Evolutionary conservation across 1,284 basidiomycete genomes (phyloP).

Genomic region (Microbotryomycetes sp.): DNA sequence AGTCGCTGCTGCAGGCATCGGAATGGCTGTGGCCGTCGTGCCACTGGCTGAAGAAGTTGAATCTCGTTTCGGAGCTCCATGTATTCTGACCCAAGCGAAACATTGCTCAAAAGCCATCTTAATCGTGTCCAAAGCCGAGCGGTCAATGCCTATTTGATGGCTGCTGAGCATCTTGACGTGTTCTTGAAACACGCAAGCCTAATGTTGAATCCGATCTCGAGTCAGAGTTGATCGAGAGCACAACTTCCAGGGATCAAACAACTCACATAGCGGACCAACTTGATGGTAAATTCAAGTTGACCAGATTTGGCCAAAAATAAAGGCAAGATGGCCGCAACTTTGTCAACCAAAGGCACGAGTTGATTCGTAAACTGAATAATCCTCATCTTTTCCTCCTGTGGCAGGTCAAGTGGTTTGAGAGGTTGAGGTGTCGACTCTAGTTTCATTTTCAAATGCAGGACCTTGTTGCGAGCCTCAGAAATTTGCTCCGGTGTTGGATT

Average conservation of each 20-base stretch:
- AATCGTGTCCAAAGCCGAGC: not conserved
- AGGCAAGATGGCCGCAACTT: constrained; percentile 33
- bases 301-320: constrained; percentile 33
- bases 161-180: not conserved
- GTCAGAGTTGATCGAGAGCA: not conserved
- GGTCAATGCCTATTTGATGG: not conserved
- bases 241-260: too few relatives aligned
- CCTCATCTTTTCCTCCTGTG: constrained; percentile 20
- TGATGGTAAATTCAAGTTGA: constrained; percentile 16
- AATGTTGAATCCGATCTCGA: not conserved
- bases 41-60: not conserved
- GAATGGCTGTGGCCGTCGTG: not conserved
- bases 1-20: not conserved
- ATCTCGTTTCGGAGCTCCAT: not conserved
- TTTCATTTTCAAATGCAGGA: constrained; percentile 5
- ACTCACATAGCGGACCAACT: constrained; percentile 32
- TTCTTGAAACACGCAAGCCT: not conserved
- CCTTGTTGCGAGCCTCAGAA: constrained; percentile 12
- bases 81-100: not conserved
- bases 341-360: constrained; percentile 29
- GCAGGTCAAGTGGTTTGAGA: constrained; percentile 15
- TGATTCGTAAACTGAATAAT: constrained; percentile 21
- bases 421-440: constrained; percentile 19
- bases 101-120: not conserved
- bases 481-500: constrained; percentile 27